Percentiles rank a stretch among this genome's conserved stretches.
phyloP scores from a whole-genome alignment of 2,329 filamentous ascomycete genomes.

The Neurospora crassa region DNA sequence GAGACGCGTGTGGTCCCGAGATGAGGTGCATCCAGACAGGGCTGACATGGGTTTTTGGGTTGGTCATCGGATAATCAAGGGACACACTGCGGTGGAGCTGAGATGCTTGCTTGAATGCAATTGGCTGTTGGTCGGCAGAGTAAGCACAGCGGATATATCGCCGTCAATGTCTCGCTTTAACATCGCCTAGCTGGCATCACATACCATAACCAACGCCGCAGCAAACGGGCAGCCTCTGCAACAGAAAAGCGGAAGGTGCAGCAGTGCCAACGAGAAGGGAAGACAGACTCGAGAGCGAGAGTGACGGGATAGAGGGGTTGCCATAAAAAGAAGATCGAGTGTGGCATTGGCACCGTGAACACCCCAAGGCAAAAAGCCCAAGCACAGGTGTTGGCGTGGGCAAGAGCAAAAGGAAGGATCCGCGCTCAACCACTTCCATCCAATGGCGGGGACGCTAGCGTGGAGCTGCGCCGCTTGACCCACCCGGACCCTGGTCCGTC shows the following conservation, averaged over 20 bases:
- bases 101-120: not conserved
- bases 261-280: not conserved
- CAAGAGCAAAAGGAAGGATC: constrained; percentile 15
- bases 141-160: not conserved
- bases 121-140: not conserved
- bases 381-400: constrained; percentile 3
- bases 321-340: constrained; percentile 6
- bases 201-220: not conserved
- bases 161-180: not conserved
- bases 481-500: constrained; percentile 11
- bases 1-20: not conserved
- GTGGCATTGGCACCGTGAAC: constrained; percentile 14
- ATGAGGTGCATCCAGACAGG: not conserved
- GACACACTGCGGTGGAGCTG: not conserved
- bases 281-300: not conserved
- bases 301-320: not conserved
- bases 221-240: not conserved
- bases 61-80: not conserved
- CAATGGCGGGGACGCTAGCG: constrained; percentile 10
- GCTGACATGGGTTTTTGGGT: not conserved
- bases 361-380: not conserved
- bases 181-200: not conserved
- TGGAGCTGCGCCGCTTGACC: constrained; percentile 17
- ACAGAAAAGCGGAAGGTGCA: not conserved
- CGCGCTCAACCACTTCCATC: constrained; percentile 2